Base-by-base conservation (phyloP, 179 eudicot species). In the Amaranthus tricolor region DNA sequence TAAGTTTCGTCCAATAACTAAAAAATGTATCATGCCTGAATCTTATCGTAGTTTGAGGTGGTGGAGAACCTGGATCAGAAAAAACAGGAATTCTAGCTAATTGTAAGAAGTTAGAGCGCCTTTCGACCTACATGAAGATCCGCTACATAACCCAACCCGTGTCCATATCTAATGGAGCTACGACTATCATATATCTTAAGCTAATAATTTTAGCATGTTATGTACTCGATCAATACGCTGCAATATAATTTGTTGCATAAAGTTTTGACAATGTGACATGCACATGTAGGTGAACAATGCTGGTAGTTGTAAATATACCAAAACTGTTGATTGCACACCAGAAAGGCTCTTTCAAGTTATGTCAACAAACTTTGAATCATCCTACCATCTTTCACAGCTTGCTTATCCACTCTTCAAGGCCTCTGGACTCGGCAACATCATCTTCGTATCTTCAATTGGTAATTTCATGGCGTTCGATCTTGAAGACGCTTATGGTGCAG, bases 351-450 rank as follows among this genome's bases (percentile, higher is more conserved):
- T 86, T 0, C 70, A 13, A 14, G 20, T 80, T 19, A 80, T 89
- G 85, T 54, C 84, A 20, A 76, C 87, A 12, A 85, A 86, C 69
- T 79, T 90, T 44, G 96, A 91, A 43, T 85, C 93, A 16, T 73
- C 85, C 16, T 89, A 79, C 70, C 96, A 91, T 86, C 62, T 89
- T 6, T 82, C 86, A 45, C 96, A 90, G 78, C 86, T 90, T 62
- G 86, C 90, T 11, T 49, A 89, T 77, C 91, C 93, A 76, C 84
- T 85, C 48, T 58, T 91, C 5, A 89, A 86, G 80, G 85, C 86
- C 66, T 89, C 91, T 54, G 87, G 85, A 5, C 65, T 11, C 12
- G 91, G 89, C 74, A 87, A 62, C 72, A 77, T 91, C 48, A 78
- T 89, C 21, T 86, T 83, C 57, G 86, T 87, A 43, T 91, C 96